Conservation (phyloP, 257 asterid species). For the Scutellaria barbata region DNA sequence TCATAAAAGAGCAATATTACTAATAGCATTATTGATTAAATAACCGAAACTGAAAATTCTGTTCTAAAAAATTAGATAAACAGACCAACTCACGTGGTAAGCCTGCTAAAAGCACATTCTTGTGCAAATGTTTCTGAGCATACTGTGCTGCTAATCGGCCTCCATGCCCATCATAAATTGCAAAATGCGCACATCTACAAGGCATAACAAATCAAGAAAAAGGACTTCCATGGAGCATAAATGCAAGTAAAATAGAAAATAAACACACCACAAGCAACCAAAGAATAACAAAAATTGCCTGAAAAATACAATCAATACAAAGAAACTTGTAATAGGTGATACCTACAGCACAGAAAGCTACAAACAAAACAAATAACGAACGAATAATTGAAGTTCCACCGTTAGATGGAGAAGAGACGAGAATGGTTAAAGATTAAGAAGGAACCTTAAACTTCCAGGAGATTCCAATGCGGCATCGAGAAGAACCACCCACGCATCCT, state of each 20-base stretch:
- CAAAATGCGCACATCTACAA: conserved; percentile 81
- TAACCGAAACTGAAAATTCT: conserved; percentile 25
- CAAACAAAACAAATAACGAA: background rate
- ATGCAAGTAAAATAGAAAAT: background rate
- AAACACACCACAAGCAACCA: background rate
- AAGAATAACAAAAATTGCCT: background rate
- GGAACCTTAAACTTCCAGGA: conserved; percentile 65
- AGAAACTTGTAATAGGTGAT: background rate
- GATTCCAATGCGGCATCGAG: conserved; percentile 56
- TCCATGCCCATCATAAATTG: conserved; percentile 90
- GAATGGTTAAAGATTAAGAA: background rate
- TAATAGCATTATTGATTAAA: conserved; percentile 16
- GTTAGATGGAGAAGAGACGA: background rate
- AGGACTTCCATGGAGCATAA: background rate
- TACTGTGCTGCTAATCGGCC: conserved; percentile 88
- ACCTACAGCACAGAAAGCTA: background rate
- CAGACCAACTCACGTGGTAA: conserved; percentile 99
- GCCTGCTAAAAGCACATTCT: conserved; percentile 85
- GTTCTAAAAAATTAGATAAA: conserved; percentile 42
- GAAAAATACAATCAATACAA: background rate
- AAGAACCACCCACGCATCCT: conserved; percentile 82
- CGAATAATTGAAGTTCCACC: background rate
- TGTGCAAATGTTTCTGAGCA: conserved; percentile 82
- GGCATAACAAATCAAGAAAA: conserved; percentile 10
- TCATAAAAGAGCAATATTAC: conserved; percentile 26